A percentile compares a stretch with the other conserved stretches of the same genome.
phyloP scores from a whole-genome alignment of 768 basidiomycete genomes.

The Dentipellis fragilis region DNA sequence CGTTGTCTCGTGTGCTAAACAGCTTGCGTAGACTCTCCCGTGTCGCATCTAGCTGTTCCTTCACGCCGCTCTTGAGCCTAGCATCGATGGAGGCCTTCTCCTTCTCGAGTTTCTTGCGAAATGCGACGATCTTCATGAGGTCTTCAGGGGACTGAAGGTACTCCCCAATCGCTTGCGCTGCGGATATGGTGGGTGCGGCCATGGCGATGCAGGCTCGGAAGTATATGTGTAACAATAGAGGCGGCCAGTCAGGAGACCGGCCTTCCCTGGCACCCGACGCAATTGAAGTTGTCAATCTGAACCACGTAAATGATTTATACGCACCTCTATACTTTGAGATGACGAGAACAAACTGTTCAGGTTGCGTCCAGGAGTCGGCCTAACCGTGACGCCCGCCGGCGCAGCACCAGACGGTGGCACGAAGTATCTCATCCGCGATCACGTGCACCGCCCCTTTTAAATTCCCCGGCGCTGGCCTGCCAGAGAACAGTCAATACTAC shows the following conservation, averaged over 20 bases:
- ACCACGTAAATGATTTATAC: not conserved
- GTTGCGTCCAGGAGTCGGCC: no score
- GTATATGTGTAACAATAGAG: not conserved
- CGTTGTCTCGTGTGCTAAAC: conserved; percentile 63
- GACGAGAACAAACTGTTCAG: no score
- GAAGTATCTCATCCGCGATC: not conserved
- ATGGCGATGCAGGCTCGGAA: conserved; percentile 17
- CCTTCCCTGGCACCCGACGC: not conserved
- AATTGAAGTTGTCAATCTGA: not conserved
- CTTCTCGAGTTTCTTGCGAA: conserved; percentile 91
- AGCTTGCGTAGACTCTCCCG: conserved; percentile 80
- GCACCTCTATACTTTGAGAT: not conserved
- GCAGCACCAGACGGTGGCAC: not conserved
- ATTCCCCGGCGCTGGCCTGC: no score
- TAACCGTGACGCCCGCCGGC: no score
- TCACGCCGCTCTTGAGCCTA: conserved; percentile 82
- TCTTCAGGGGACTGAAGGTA: conserved; percentile 91
- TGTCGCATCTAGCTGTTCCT: conserved; percentile 87
- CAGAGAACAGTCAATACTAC: no score
- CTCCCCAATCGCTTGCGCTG: conserved; percentile 81
- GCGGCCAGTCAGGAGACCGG: not conserved
- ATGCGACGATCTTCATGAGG: conserved; percentile 77
- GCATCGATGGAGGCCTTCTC: conserved; percentile 93
- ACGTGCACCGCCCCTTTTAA: no score
- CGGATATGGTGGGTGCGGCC: conserved; percentile 53